Percentiles rank a stretch among this genome's conserved stretches.
phyloP scores from a whole-genome alignment of 2,329 filamentous ascomycete species.

The Claviceps africana region DNA sequence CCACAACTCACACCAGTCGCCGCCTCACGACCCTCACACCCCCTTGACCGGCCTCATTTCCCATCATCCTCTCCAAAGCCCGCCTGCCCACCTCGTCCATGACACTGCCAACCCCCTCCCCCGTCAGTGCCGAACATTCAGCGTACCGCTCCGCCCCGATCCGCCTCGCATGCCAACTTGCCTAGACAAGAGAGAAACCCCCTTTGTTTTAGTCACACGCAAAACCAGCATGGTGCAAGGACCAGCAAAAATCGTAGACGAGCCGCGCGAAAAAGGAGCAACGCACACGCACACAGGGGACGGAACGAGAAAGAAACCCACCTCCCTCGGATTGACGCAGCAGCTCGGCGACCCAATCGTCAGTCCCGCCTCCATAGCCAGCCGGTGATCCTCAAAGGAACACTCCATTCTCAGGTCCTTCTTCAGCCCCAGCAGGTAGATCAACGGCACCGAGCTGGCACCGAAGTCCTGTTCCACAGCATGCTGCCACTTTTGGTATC shows the following conservation, averaged over 20 bases:
- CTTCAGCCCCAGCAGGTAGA: constrained; percentile 23
- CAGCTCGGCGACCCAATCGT: constrained; percentile 11
- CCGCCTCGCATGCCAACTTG: constrained; percentile 17
- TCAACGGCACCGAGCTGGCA: constrained; percentile 9
- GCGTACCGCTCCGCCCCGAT: constrained; percentile 18
- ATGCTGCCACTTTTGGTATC: constrained; percentile 13
- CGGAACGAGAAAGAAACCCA: constrained; percentile 3
- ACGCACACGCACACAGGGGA: neutral
- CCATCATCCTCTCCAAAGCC: constrained; percentile 11
- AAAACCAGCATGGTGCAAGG: neutral
- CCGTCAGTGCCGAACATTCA: constrained; percentile 24
- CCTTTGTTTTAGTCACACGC: too few relatives aligned
- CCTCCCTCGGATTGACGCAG: constrained; percentile 18
- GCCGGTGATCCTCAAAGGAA: constrained; percentile 5
- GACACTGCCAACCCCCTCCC: constrained; percentile 19
- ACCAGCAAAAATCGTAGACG: neutral
- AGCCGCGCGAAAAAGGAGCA: neutral
- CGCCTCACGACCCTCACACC: neutral
- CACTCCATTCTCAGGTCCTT: constrained; percentile 15
- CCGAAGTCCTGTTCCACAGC: neutral
- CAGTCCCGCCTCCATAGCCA: constrained; percentile 1
- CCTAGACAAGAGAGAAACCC: constrained; percentile 10
- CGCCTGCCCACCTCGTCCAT: constrained; percentile 15
- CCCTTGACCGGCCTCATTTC: neutral
- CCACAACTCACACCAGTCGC: neutral